Conservation (phyloP, 805 yeast genomes). For the Millerago galiae region DNA sequence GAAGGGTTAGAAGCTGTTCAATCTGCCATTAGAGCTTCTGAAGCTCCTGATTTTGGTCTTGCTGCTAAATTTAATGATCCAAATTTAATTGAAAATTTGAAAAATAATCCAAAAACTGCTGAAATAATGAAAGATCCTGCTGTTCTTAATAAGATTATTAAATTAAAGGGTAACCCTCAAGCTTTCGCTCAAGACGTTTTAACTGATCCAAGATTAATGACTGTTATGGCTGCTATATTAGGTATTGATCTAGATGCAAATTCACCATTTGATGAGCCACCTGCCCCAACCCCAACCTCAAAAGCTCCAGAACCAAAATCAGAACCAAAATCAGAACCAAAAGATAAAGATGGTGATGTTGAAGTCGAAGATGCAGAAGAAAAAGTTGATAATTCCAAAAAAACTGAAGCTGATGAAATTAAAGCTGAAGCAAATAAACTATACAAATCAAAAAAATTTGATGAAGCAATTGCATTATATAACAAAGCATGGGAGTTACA, state of each 20-base stretch:
- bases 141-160: constrained; percentile 61
- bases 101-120: constrained; percentile 79
- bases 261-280: constrained; percentile 16
- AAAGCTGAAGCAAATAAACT: constrained; percentile 83
- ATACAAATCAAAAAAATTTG: constrained; percentile 84
- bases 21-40: constrained; percentile 44
- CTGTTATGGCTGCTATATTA: constrained; percentile 75
- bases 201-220: constrained; percentile 82
- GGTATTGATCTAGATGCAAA: constrained; percentile 63
- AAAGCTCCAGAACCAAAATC: constrained; percentile 8
- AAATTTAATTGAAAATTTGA: constrained; percentile 64
- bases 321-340: constrained; percentile 22
- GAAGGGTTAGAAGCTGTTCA: constrained; percentile 72
- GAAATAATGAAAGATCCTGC: constrained; percentile 84
- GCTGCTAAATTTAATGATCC: constrained; percentile 79
- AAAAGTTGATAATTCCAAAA: constrained; percentile 18
- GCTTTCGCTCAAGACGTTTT: constrained; percentile 63
- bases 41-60: constrained; percentile 65
- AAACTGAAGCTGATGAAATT: constrained; percentile 54
- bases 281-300: constrained; percentile 20
- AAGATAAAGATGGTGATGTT: constrained; percentile 32
- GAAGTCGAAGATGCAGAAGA: constrained; percentile 21
- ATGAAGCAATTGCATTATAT: constrained; percentile 85
- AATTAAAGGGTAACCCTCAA: constrained; percentile 66
- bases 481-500: constrained; percentile 76